phyloP scores from a whole-genome alignment of 2,329 filamentous ascomycete species.

The Conoideocrella luteorostrata region DNA sequence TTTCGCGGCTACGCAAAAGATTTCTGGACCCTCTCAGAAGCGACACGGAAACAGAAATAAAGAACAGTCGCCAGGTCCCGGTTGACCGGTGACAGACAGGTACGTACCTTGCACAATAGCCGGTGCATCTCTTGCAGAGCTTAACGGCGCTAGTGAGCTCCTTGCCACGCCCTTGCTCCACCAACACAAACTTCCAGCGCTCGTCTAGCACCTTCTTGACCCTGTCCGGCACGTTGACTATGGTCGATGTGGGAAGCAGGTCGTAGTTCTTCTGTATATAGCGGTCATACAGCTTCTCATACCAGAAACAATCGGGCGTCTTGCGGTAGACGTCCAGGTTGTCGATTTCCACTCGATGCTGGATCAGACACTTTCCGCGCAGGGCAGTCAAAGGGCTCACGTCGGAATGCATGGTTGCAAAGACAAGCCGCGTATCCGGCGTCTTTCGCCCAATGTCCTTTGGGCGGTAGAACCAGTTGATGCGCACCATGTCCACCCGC shows the following conservation, averaged over 20 bases:
- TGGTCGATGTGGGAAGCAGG: slow-evolving; percentile 81
- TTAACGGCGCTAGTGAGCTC: slow-evolving; percentile 95
- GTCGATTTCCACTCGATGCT: slow-evolving; percentile 78
- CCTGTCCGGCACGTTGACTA: slow-evolving; percentile 92
- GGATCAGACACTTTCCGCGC: slow-evolving; percentile 87
- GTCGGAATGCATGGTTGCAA: slow-evolving; percentile 98
- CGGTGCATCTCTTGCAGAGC: slow-evolving; percentile 84
- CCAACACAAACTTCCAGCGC: slow-evolving; percentile 91
- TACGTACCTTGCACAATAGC: slow-evolving; percentile 82
- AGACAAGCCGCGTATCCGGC: slow-evolving; percentile 83
- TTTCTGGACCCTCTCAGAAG: no score
- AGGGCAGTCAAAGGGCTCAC: slow-evolving; percentile 86
- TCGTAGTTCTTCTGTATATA: slow-evolving; percentile 99
- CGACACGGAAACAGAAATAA: slow-evolving; percentile 7
- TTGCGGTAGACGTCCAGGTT: slow-evolving; percentile 81
- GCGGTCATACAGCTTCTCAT: slow-evolving; percentile 92
- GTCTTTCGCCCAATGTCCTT: slow-evolving; percentile 92
- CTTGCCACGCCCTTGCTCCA: slow-evolving; percentile 89
- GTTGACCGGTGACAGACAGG: slow-evolving; percentile 1
- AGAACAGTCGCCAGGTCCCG: not conserved
- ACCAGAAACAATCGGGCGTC: slow-evolving; percentile 86
- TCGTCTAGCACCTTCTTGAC: slow-evolving; percentile 96
- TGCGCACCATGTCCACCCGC: slow-evolving; percentile 77
- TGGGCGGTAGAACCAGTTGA: slow-evolving; percentile 98
- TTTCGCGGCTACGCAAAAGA: no score